Conservation (phyloP, 768 basidiomycete genomes). For the Podaxis rugospora region DNA sequence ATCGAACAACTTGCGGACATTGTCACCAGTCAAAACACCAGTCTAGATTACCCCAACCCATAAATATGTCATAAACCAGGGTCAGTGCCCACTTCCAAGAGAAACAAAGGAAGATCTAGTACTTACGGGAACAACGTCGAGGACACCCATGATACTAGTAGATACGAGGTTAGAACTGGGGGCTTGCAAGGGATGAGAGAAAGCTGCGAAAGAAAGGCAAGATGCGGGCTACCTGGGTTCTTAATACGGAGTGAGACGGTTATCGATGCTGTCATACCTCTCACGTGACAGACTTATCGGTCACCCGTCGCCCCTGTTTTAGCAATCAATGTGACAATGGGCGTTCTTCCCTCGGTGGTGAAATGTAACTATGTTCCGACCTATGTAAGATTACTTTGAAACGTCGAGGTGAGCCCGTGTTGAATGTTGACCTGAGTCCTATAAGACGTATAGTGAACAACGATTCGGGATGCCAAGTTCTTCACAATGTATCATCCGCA, state of each 20-base stretch:
- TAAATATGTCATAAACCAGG: neutral
- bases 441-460: too few species aligned
- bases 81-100: neutral
- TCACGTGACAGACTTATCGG: conserved; percentile 13
- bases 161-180: neutral
- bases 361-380: too few species aligned
- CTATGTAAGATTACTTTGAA: too few species aligned
- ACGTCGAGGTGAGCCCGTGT: too few species aligned
- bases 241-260: conserved; percentile 9
- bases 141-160: conserved; percentile 60
- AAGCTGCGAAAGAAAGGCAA: conserved; percentile 6
- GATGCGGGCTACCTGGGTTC: conserved; percentile 3
- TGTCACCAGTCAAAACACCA: conserved; percentile 93
- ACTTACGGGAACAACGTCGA: conserved; percentile 81
- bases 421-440: too few species aligned
- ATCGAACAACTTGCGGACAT: conserved; percentile 92
- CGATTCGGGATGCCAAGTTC: too few species aligned
- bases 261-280: conserved; percentile 14
- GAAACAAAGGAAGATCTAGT: neutral
- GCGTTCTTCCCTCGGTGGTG: too few species aligned
- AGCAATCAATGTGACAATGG: neutral
- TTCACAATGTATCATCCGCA: too few species aligned
- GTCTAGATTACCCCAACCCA: conserved; percentile 43
- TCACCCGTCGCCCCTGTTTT: conserved; percentile 2
- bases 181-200: neutral